Base-by-base conservation (phyloP, 2,329 filamentous ascomycete genomes). In the Talaromyces sp. region DNA sequence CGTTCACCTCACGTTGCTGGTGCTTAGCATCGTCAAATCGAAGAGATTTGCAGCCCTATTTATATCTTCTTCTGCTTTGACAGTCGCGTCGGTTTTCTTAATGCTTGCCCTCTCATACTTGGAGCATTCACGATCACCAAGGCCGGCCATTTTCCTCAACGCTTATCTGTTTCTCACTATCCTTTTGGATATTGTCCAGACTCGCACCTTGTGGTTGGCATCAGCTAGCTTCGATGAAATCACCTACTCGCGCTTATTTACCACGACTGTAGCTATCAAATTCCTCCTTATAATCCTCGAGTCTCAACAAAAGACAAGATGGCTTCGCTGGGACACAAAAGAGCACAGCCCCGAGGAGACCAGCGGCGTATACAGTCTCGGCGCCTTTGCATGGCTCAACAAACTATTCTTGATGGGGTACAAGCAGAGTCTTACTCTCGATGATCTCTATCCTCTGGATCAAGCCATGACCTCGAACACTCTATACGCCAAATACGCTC, bases 311-410 rank as follows among this genome's bases (percentile, higher is more conserved):
- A 82, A 82, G 65, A 69, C 74, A 48, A 66, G 66, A 5, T 72
- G 80, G 5, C 70, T 82, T 80, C 2, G 80, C 83, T 63, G 72
- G 84, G 2, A 79, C 72, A 66, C 69, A 16, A 66, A 65, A 14
- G 65, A 76, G 6, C 71, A 70, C 23, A 80, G 80, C 1, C 75
- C 71, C 0, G 81, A 85, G 67, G 76, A 76, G 31, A 81, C 79
- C 12, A 80, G 77, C 63, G 77, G 80, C 11, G 66, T 80, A 23
- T 77, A 79, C 67, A 79, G 70, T 57, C 71, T 74, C 16, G 72
- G 71, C 2, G 67, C 80, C 21, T 83, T 83, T 66, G 79, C 74
- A 70, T 84, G 82, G 81, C 70, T 82, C 40, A 79, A 77, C 48
- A 72, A 74, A 2, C 67, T 84, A 4, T 77, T 85, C 28, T 72